phyloP scores from a whole-genome alignment of 202 grass and related monocot species.

The Setaria viridis region DNA sequence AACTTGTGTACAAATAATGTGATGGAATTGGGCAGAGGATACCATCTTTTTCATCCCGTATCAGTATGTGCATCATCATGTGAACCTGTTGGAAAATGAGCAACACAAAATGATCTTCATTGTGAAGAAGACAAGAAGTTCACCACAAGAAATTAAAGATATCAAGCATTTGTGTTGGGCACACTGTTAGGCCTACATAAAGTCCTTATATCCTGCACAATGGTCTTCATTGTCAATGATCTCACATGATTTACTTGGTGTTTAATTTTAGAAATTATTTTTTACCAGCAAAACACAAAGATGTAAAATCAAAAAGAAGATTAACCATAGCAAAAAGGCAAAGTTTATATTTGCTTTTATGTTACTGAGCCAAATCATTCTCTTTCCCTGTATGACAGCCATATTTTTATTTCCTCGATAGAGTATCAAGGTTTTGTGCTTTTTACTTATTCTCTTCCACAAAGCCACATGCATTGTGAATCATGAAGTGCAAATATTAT shows the following conservation, averaged over 20 bases:
- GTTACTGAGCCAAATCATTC: neutral
- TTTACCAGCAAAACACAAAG: neutral
- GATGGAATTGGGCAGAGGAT: constrained; percentile 87
- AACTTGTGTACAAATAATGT: constrained; percentile 79
- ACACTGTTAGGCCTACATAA: neutral
- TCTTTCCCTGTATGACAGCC: neutral
- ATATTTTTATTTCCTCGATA: neutral
- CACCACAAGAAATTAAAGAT: neutral
- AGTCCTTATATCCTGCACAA: neutral
- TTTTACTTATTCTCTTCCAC: neutral
- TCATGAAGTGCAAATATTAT: neutral
- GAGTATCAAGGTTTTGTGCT: neutral
- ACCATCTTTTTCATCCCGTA: constrained; percentile 75
- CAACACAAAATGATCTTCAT: constrained; percentile 22
- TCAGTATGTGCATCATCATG: constrained; percentile 89
- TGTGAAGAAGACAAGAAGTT: neutral
- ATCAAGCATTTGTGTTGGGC: neutral
- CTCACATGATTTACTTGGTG: neutral
- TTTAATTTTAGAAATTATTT: neutral
- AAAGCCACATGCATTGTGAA: neutral
- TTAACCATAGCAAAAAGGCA: neutral
- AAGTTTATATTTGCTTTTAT: neutral
- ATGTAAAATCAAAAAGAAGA: neutral
- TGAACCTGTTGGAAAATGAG: constrained; percentile 63
- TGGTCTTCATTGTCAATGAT: neutral